Base-by-base conservation (phyloP, 345 rosid species). In the Brassica carinata region DNA sequence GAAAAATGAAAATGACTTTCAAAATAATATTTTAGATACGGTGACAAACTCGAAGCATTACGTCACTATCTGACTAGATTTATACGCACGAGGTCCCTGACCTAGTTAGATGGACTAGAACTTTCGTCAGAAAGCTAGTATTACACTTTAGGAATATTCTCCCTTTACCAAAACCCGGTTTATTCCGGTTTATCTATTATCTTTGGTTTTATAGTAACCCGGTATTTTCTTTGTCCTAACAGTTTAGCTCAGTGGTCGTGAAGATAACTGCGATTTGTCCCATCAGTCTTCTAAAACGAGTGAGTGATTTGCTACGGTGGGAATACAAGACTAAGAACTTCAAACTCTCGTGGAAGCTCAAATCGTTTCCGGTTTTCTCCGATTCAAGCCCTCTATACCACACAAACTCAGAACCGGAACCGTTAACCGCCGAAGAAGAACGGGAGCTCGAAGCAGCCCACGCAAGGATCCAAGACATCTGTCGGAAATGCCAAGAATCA, bases 191-290 rank as follows among this genome's bases (percentile, higher is more conserved):
- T 9, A 40, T 11, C 7, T 62, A 69, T 64, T 2, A 18, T 33
- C 3, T 58, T 70, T 67, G 48, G 51, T 63, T 57, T 66, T 4
- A 30, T 64, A 51, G 0, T 78, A 4, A 78, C 59, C 23, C 58
- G 45, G 7, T 36, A 14, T 10, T 48, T 9, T 40, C 7, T 8
- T 19, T 8, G 9, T 48, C 51, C 38, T 7, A 40, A 40, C 92
- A 95, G 99, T 92, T 90, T 80, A 91, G 98, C 82, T 89, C 77
- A 53, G 92, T 90, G 74, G 83, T 87, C 1, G 90, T 82, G 19
- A 95, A 95, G 85, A 82, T 95, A 40, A 86, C 97, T 0, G 99
- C 99, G 17, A 87, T 95, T 15, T 89, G 89, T 85, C 94, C 94
- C 7, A 84, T 88, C 30, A 70, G 85, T n/a, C 75, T 93, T 77